phyloP scores from a whole-genome alignment of 805 yeast species.

The Ogataea naganishii region DNA sequence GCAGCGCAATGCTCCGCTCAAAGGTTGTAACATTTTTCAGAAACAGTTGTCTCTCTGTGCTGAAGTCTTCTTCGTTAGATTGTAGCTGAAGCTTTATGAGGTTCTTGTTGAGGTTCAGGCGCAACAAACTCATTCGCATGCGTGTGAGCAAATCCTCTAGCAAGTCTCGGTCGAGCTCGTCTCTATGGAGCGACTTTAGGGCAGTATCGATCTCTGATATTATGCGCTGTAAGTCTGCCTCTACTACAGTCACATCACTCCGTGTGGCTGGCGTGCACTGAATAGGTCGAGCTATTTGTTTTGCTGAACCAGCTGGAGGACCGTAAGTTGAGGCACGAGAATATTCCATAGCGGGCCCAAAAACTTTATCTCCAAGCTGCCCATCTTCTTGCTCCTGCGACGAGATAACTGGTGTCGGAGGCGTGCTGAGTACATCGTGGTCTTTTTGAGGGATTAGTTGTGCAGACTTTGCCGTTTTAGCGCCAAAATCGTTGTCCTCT shows the following conservation, averaged over 20 bases:
- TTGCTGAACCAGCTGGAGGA: too few relatives aligned
- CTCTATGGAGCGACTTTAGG: not conserved
- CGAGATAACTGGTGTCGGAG: too few relatives aligned
- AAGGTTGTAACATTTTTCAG: constrained; percentile 17
- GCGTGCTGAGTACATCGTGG: too few relatives aligned
- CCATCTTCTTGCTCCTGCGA: too few relatives aligned
- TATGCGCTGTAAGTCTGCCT: not conserved
- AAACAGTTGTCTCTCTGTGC: constrained; percentile 22
- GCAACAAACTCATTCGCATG: constrained; percentile 15
- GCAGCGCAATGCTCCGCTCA: constrained; percentile 17
- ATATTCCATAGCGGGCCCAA: too few relatives aligned
- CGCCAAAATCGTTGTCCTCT: too few relatives aligned
- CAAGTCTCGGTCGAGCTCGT: not conserved
- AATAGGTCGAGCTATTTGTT: too few relatives aligned
- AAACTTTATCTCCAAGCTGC: too few relatives aligned
- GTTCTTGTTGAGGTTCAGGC: constrained; percentile 24
- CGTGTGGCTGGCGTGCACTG: not conserved
- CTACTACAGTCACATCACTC: not conserved
- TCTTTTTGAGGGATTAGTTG: too few relatives aligned
- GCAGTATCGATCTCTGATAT: constrained; percentile 1
- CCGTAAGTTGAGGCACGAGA: too few relatives aligned
- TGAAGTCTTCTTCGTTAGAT: constrained; percentile 17
- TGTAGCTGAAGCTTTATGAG: constrained; percentile 19
- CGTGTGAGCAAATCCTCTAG: constrained; percentile 1
- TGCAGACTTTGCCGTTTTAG: too few relatives aligned